Percentiles rank a stretch among this genome's conserved stretches.
phyloP scores from a whole-genome alignment of 495 filamentous ascomycete species.

The Poronia punctata region DNA sequence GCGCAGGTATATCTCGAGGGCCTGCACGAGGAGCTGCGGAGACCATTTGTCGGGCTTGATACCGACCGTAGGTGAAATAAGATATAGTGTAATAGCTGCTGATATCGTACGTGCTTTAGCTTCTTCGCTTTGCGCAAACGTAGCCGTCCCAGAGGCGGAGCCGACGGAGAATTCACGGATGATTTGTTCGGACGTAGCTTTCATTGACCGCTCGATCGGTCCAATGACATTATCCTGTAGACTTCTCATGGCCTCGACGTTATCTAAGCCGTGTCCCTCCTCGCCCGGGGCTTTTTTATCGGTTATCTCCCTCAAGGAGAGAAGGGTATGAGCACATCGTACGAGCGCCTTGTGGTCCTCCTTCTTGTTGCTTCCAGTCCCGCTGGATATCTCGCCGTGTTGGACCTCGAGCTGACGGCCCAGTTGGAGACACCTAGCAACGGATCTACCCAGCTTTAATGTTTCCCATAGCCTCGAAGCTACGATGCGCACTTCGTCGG shows the following conservation, averaged over 20 bases:
- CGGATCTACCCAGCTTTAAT: conserved; percentile 67
- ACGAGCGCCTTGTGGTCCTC: conserved; percentile 75
- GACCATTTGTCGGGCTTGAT: conserved; percentile 47
- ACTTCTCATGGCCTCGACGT: conserved; percentile 59
- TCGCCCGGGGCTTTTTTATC: conserved; percentile 53
- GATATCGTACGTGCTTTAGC: conserved; percentile 64
- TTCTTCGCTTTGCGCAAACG: conserved; percentile 77
- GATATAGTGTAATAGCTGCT: conserved; percentile 69
- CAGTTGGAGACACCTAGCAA: conserved; percentile 67
- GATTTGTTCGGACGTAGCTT: conserved; percentile 67
- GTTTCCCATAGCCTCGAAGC: conserved; percentile 70
- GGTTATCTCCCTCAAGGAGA: conserved; percentile 67
- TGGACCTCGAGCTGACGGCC: conserved; percentile 85
- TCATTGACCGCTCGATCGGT: conserved; percentile 63
- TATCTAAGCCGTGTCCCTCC: conserved; percentile 69
- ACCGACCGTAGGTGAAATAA: conserved; percentile 60
- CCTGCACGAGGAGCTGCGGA: conserved; percentile 65
- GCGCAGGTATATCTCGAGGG: conserved; percentile 74
- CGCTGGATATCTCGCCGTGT: conserved; percentile 45
- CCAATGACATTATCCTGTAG: conserved; percentile 58
- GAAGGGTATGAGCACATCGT: conserved; percentile 66
- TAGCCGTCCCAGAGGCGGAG: conserved; percentile 47
- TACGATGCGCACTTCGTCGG: conserved; percentile 67
- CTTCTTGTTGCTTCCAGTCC: conserved; percentile 31
- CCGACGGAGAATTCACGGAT: conserved; percentile 78